Percentiles rank a stretch among this genome's conserved stretches.
phyloP scores from a whole-genome alignment of 208 protist genomes.

The Wallacemonas rigidus region DNA sequence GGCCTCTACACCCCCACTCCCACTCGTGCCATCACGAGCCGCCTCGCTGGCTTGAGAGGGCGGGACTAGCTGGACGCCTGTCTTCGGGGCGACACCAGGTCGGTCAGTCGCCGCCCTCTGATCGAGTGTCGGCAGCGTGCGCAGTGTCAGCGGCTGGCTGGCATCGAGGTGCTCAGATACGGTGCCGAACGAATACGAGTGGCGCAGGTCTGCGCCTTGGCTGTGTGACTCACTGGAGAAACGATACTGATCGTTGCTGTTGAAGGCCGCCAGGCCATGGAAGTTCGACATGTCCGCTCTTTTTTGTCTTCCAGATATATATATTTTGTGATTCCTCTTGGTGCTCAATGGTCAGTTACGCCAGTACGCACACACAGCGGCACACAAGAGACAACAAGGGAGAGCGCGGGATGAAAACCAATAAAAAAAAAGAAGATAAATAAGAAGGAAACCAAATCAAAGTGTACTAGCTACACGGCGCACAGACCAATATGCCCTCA shows the following conservation, averaged over 20 bases:
- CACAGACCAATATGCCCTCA: too few species aligned
- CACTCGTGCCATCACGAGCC: too few species aligned
- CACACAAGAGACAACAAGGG: not conserved
- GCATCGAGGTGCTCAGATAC: not conserved
- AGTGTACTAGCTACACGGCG: not conserved
- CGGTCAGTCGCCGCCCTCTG: not conserved
- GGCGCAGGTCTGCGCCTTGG: not conserved
- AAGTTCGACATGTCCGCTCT: not conserved
- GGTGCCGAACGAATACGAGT: conserved; percentile 1
- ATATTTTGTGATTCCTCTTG: not conserved
- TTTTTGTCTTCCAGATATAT: not conserved
- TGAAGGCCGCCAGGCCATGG: conserved; percentile 5
- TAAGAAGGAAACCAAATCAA: conserved; percentile 12
- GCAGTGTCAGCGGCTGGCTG: not conserved
- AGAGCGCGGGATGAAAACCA: conserved; percentile 6
- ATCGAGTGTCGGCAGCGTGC: not conserved
- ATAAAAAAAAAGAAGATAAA: conserved; percentile 11
- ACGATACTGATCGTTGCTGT: conserved; percentile 4
- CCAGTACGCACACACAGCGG: too few species aligned
- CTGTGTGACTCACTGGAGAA: not conserved
- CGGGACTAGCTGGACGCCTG: too few species aligned
- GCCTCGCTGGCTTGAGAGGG: too few species aligned
- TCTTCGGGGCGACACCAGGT: too few species aligned
- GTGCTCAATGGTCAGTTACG: too few species aligned
- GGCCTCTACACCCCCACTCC: too few species aligned